Percentiles rank a stretch among this genome's conserved stretches.
Evolutionary conservation across 2,329 filamentous ascomycete species (phyloP).

Genomic region (Fusarium sulawesiense): DNA sequence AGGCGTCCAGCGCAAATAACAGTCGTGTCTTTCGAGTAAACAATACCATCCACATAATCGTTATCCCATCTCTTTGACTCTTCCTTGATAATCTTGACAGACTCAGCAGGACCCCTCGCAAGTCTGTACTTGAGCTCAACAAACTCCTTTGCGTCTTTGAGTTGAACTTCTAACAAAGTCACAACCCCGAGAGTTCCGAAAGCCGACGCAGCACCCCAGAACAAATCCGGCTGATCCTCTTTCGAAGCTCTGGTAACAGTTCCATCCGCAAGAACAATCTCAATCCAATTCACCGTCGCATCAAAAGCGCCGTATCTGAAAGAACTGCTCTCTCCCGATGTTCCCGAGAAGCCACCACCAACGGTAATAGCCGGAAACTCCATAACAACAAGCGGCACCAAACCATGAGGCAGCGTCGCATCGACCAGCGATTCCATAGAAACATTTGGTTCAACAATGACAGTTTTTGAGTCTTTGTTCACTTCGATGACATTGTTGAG

Average conservation of each 20-base stretch:
- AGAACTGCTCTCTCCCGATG: constrained; percentile 74
- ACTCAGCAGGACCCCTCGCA: constrained; percentile 52
- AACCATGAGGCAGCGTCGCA: constrained; percentile 64
- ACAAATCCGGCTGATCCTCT: constrained; percentile 67
- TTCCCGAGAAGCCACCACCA: constrained; percentile 74
- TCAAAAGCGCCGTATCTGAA: constrained; percentile 76
- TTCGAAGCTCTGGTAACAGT: constrained; percentile 66
- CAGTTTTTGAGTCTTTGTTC: constrained; percentile 64
- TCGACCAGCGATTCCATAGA: constrained; percentile 73
- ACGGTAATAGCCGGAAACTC: constrained; percentile 79
- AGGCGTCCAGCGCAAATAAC: constrained; percentile 72
- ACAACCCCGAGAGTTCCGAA: constrained; percentile 76
- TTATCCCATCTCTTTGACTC: constrained; percentile 51
- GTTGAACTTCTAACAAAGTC: constrained; percentile 70
- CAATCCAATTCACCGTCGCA: constrained; percentile 68
- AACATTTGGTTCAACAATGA: constrained; percentile 77
- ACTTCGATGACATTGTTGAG: constrained; percentile 73
- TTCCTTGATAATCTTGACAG: constrained; percentile 59
- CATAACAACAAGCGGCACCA: constrained; percentile 75
- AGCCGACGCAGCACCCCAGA: constrained; percentile 72
- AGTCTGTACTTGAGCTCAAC: constrained; percentile 70
- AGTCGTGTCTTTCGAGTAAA: constrained; percentile 66
- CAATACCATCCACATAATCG: constrained; percentile 77
- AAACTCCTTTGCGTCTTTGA: constrained; percentile 65
- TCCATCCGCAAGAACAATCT: constrained; percentile 73